phyloP scores from a whole-genome alignment of 2,329 filamentous ascomycete species.

The Thyridium curvatum region DNA sequence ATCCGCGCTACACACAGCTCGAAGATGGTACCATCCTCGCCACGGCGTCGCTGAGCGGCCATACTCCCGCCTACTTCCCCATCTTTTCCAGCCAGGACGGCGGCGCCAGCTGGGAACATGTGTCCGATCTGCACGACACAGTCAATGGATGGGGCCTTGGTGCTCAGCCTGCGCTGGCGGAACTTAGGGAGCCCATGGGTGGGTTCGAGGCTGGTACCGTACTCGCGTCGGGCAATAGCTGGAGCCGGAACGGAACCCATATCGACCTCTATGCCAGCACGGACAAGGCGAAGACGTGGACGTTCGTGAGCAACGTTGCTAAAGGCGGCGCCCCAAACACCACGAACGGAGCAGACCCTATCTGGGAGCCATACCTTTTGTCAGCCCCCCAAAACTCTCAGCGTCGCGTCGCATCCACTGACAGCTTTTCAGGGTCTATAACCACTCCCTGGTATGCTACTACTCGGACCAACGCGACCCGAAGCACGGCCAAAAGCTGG shows the following conservation, averaged over 20 bases:
- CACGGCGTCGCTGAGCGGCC: too few species aligned
- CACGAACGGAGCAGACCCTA: conserved; percentile 58
- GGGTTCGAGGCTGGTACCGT: conserved; percentile 55
- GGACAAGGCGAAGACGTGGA: conserved; percentile 56
- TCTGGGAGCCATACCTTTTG: conserved; percentile 69
- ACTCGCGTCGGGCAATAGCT: conserved; percentile 53
- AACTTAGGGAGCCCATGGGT: conserved; percentile 51
- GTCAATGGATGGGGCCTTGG: conserved; percentile 59
- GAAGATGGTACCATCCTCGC: too few species aligned
- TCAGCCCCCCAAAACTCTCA: too few species aligned
- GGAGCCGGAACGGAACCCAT: conserved; percentile 54
- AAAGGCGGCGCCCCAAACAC: conserved; percentile 53
- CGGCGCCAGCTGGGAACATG: conserved; percentile 53
- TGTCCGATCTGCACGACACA: conserved; percentile 55
- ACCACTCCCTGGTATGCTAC: conserved; percentile 57
- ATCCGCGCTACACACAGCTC: too few species aligned
- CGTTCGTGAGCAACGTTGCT: conserved; percentile 60
- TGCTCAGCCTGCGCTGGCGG: conserved; percentile 63
- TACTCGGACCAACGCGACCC: conserved; percentile 67
- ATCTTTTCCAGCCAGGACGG: conserved; percentile 44
- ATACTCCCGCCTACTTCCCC: conserved; percentile 42
- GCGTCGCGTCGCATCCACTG: too few species aligned
- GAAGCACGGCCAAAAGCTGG: conserved; percentile 60
- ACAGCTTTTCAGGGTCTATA: conserved; percentile 45
- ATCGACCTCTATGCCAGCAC: conserved; percentile 63